Percentiles rank a stretch among this genome's conserved stretches.
Evolutionary conservation across 2,329 filamentous ascomycete species (phyloP).

Genomic region (Colletotrichum sp.): DNA sequence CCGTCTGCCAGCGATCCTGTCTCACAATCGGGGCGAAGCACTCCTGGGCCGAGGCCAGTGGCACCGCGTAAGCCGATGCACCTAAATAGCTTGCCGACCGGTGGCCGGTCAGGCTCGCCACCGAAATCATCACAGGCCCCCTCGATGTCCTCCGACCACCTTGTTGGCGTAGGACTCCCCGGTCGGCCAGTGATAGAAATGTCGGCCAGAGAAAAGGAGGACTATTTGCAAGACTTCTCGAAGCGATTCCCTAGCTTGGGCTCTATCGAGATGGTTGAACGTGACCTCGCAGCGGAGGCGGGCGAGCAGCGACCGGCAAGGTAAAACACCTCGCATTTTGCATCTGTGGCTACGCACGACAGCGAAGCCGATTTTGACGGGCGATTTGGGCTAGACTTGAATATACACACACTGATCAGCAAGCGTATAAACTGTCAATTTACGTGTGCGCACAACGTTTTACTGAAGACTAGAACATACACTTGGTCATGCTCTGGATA

Average conservation of each 20-base stretch:
- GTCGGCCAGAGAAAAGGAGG: slow-evolving; percentile 65
- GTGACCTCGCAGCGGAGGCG: slow-evolving; percentile 54
- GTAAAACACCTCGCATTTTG: not conserved
- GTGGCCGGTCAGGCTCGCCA: slow-evolving; percentile 47
- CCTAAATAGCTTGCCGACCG: slow-evolving; percentile 60
- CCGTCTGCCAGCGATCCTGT: slow-evolving; percentile 26
- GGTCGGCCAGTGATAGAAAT: slow-evolving; percentile 58
- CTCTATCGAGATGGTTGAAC: slow-evolving; percentile 88
- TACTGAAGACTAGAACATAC: not conserved
- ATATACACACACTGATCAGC: slow-evolving; percentile 8
- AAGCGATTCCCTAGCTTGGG: slow-evolving; percentile 87
- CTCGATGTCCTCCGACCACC: slow-evolving; percentile 35
- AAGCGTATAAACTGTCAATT: slow-evolving; percentile 1
- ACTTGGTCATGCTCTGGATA: not conserved
- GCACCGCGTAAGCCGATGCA: slow-evolving; percentile 68
- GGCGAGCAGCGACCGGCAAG: slow-evolving; percentile 19
- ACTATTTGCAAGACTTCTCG: slow-evolving; percentile 75
- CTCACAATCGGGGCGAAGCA: slow-evolving; percentile 25
- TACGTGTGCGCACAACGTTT: not conserved
- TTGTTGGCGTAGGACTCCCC: slow-evolving; percentile 51
- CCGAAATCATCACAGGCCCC: slow-evolving; percentile 39
- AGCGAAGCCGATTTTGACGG: not conserved
- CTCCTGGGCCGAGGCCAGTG: slow-evolving; percentile 43
- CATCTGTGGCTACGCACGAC: not conserved
- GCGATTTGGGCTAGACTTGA: not conserved